These are phyloP conservation scores for Fusarium coicis DNA, from an alignment of 2,329 filamentous ascomycete species.

Conservation along the genomic window DNA sequence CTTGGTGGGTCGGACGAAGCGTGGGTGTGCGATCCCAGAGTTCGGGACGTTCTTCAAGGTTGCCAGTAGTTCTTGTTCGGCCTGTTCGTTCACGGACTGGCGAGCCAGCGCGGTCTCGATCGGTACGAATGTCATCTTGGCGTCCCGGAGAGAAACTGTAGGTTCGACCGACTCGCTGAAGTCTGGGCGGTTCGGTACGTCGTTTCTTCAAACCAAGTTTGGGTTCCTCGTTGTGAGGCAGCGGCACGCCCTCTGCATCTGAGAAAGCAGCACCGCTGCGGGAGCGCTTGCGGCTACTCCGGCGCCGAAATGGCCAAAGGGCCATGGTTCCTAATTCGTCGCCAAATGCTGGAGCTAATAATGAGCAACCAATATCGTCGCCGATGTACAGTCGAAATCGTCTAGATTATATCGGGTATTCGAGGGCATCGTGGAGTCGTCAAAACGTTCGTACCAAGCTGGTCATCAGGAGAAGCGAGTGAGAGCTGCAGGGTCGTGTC, in stretches of 20 bases:
- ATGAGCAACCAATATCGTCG: constrained; percentile 36
- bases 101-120: constrained; percentile 33
- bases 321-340: constrained; percentile 65
- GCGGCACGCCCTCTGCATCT: constrained; percentile 59
- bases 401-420: constrained; percentile 42
- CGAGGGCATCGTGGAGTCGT: constrained; percentile 46
- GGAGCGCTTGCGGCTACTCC: constrained; percentile 72
- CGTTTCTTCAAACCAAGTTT: constrained; percentile 53
- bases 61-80: constrained; percentile 19
- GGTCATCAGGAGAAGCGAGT: constrained; percentile 39
- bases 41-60: constrained; percentile 20
- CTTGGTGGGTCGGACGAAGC: constrained; percentile 70
- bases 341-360: constrained; percentile 39
- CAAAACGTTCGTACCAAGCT: constrained; percentile 40
- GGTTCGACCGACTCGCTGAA: constrained; percentile 59
- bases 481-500: constrained; percentile 36
- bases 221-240: constrained; percentile 50
- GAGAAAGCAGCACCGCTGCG: constrained; percentile 64
- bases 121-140: constrained; percentile 63
- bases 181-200: constrained; percentile 59
- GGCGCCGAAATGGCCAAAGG: constrained; percentile 85
- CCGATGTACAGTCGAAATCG: constrained; percentile 38
- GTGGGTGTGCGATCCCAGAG: constrained; percentile 57
- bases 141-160: constrained; percentile 73
- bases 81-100: constrained; percentile 39